These are phyloP conservation scores for Tetracladium setigerum DNA, from an alignment of 495 filamentous ascomycete genomes.

Conservation along the genomic window DNA sequence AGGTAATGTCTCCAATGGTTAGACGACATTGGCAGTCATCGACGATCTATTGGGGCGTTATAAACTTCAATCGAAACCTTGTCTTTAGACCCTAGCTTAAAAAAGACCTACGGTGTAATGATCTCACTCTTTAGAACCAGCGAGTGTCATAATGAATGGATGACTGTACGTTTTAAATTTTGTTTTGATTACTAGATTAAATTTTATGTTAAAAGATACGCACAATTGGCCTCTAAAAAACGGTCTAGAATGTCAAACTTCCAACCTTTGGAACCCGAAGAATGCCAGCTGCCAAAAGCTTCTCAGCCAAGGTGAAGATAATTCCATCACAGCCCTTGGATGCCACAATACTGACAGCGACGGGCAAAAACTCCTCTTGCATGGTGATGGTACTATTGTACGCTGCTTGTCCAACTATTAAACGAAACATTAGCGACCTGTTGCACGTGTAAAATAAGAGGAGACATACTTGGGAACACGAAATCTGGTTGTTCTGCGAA, in stretches of 20 bases:
- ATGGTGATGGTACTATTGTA: conserved; percentile 45
- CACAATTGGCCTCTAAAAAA: too few species aligned
- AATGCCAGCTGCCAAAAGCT: conserved; percentile 41
- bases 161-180: too few species aligned
- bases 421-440: background rate
- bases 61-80: too few species aligned
- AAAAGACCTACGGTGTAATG: too few species aligned
- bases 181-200: too few species aligned
- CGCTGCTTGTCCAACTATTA: conserved; percentile 40
- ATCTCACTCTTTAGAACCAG: too few species aligned
- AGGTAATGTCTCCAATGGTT: too few species aligned
- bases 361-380: conserved; percentile 48
- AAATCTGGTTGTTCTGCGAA: conserved; percentile 47
- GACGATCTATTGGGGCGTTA: too few species aligned
- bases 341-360: conserved; percentile 50
- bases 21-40: too few species aligned
- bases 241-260: conserved; percentile 12
- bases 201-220: too few species aligned
- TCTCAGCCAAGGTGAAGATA: conserved; percentile 46
- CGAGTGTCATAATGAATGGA: too few species aligned
- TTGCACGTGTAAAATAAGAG: background rate
- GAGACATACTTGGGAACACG: conserved; percentile 38
- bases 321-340: conserved; percentile 57
- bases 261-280: conserved; percentile 38
- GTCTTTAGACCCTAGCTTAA: too few species aligned